Evolutionary conservation across 2,329 filamentous ascomycete genomes (phyloP).

Genomic region (Dissoconium aciculare): DNA sequence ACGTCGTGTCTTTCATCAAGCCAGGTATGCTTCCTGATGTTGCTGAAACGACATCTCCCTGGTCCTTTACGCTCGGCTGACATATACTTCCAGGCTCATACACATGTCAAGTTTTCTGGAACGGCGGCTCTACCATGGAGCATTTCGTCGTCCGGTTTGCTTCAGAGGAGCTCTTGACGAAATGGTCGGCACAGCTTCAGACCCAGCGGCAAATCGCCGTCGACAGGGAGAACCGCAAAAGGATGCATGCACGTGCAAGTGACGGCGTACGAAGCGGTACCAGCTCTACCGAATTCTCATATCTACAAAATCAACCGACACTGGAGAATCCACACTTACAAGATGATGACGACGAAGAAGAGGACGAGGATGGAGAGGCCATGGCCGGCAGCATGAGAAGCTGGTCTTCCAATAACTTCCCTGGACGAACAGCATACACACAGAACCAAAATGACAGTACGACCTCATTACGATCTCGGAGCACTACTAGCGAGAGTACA

Average conservation of each 20-base stretch:
- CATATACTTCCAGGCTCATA: slow-evolving; percentile 71
- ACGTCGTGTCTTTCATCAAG: slow-evolving; percentile 75
- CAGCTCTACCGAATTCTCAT: slow-evolving; percentile 61
- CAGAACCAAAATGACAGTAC: slow-evolving; percentile 13
- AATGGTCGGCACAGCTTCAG: slow-evolving; percentile 73
- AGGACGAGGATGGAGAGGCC: slow-evolving; percentile 32
- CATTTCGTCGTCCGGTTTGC: slow-evolving; percentile 90
- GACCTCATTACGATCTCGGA: slow-evolving; percentile 13
- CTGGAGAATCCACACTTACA: slow-evolving; percentile 72
- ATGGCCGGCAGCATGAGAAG: slow-evolving; percentile 26
- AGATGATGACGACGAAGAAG: slow-evolving; percentile 43
- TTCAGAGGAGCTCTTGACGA: slow-evolving; percentile 84
- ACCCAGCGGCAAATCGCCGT: slow-evolving; percentile 46
- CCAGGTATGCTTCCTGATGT: slow-evolving; percentile 73
- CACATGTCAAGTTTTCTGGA: slow-evolving; percentile 97
- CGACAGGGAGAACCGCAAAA: slow-evolving; percentile 27
- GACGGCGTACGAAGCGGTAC: slow-evolving; percentile 29
- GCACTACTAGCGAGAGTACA: slow-evolving; percentile 12
- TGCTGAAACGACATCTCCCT: no score
- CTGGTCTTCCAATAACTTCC: slow-evolving; percentile 7
- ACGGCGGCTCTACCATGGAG: slow-evolving; percentile 85
- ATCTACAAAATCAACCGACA: slow-evolving; percentile 53
- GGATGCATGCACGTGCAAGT: slow-evolving; percentile 32
- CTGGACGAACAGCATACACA: slow-evolving; percentile 8
- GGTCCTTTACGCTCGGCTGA: no score